Conservation (phyloP, 1,139 yeast species). For the Kazachstania sp. region DNA sequence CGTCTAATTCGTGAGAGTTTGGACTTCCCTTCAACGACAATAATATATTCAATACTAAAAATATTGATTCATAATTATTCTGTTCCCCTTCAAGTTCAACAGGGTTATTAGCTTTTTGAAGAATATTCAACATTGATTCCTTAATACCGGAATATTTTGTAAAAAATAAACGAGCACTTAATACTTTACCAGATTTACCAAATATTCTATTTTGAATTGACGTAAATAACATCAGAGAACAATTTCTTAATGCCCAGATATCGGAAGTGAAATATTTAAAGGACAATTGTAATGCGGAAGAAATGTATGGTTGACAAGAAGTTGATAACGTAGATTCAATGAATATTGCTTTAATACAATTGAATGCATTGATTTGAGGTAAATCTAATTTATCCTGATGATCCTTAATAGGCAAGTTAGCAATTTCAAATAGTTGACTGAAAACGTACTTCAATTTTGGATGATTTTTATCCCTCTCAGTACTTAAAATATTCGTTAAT, state of each 20-base stretch:
- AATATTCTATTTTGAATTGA: constrained; percentile 72
- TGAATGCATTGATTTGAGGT: constrained; percentile 91
- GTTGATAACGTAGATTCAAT: constrained; percentile 57
- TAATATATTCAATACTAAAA: constrained; percentile 66
- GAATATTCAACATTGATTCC: constrained; percentile 39
- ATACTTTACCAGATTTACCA: constrained; percentile 44
- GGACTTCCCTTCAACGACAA: constrained; percentile 57
- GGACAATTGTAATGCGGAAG: constrained; percentile 51
- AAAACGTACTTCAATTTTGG: constrained; percentile 44
- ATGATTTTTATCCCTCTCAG: constrained; percentile 36
- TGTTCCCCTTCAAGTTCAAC: constrained; percentile 21
- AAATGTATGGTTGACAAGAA: constrained; percentile 45
- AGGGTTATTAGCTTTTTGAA: constrained; percentile 31
- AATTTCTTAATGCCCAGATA: constrained; percentile 82
- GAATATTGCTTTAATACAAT: constrained; percentile 68
- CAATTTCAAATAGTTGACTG: constrained; percentile 39
- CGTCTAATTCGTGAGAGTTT: constrained; percentile 43
- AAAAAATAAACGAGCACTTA: constrained; percentile 63
- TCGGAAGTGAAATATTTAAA: constrained; percentile 53
- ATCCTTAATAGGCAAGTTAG: constrained; percentile 40
- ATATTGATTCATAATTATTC: constrained; percentile 42
- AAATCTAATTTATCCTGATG: constrained; percentile 54
- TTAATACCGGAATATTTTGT: constrained; percentile 49
- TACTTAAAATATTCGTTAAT: constrained; percentile 61
- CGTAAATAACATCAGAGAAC: constrained; percentile 88